These are phyloP conservation scores for Colletotrichum sp. DNA, from an alignment of 2,329 filamentous ascomycete species.

Conservation along the genomic window DNA sequence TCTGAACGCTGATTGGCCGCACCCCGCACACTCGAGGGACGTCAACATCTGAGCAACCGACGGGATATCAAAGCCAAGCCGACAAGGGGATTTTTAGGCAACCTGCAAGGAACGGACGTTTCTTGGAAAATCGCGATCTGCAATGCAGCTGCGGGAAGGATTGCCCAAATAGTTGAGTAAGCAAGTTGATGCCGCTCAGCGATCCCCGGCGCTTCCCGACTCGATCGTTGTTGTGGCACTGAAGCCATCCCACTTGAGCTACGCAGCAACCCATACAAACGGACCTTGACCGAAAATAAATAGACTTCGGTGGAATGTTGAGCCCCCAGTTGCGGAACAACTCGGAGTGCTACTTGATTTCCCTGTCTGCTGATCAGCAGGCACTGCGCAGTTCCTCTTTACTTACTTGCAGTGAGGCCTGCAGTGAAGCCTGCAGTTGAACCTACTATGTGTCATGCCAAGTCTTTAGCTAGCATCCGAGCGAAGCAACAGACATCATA, in stretches of 20 bases:
- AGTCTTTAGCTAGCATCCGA: background rate
- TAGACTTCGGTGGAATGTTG: rapidly evolving
- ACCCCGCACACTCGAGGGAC: background rate
- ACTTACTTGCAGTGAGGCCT: background rate
- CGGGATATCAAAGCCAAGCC: background rate
- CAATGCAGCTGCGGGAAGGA: background rate
- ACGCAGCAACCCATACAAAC: background rate
- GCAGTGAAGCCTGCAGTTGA: background rate
- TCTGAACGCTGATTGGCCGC: background rate
- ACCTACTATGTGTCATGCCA: background rate
- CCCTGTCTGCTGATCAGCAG: background rate
- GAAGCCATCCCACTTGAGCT: background rate
- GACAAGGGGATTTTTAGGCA: background rate
- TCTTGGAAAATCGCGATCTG: background rate
- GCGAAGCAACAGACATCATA: background rate
- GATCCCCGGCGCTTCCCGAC: background rate
- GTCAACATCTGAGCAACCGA: background rate
- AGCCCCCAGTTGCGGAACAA: background rate
- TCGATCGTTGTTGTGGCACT: background rate
- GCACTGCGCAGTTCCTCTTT: background rate
- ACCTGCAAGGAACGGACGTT: background rate
- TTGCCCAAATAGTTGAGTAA: background rate
- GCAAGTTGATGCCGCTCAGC: background rate
- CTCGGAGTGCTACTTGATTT: background rate
- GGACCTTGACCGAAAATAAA: background rate